Evolutionary conservation across 2,329 filamentous ascomycete genomes (phyloP), one percentile per base, ranked within the genome.

Genomic region (Aschersonia sp.): DNA sequence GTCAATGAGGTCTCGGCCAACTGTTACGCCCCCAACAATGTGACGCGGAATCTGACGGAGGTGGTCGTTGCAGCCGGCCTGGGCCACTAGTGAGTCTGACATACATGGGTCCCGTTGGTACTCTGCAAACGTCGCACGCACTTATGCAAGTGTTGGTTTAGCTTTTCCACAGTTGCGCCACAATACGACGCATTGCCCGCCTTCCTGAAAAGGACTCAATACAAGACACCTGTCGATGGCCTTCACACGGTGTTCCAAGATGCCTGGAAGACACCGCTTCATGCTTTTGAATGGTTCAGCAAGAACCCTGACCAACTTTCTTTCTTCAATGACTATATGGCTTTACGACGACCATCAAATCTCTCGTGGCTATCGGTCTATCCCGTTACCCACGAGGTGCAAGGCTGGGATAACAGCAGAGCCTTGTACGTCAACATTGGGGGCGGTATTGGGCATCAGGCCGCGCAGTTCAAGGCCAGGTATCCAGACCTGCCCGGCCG

Each of bases 381-480:
- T 43, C 56, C 56, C 9, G 50, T 57, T 30, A 45, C 46, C 9
- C 42, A 49, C 6, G 45, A 51, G 43, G 6, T 38, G 12, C 6
- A 38, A 12, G 7, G 12, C 35, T 38, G 35, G 35, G 7, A 7
- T 7, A 38, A 45, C 6, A 41, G 32, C 9, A 28, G 41, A 9
- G 29, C 46, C 29, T 7, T 47, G 5, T 47, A 31, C 9, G 54
- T 60, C 31, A 54, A 61, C 41, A 49, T 60, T 12, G 58, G 56
- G 40, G 58, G 58, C 42, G 49, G 57, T 32, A 50, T 52, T 40
- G 58, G 59, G 20, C 54, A 57, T 31, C 55, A 60, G 41, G 43
- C 52, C n/a, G 51, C 52, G 9, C 48, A 53, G 9, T 55, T 59
- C 49, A 51, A 51, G 40, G 42, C 52, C 28, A 51, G 49, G 40